These are phyloP conservation scores for Aleurites moluccanus DNA, from an alignment of 441 rosid genomes.

Conservation along the genomic window DNA sequence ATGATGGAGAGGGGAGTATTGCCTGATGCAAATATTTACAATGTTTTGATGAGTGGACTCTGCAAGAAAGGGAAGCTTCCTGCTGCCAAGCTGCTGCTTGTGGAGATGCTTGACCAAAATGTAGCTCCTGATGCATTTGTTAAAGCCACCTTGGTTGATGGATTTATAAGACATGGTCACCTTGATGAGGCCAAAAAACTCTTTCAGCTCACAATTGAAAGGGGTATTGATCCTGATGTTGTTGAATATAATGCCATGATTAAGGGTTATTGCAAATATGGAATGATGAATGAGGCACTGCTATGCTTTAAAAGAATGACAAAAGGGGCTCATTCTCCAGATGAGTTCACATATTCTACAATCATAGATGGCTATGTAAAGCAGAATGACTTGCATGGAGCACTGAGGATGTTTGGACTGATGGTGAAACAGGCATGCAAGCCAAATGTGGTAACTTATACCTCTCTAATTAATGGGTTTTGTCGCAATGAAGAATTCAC, in stretches of 20 bases:
- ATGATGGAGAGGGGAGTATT: conserved; percentile 62
- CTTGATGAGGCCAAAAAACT: conserved; percentile 61
- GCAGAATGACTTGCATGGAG: conserved; percentile 66
- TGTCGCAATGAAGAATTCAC: conserved; percentile 52
- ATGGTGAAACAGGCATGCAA: conserved; percentile 63
- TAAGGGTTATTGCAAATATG: conserved; percentile 80
- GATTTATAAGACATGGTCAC: conserved; percentile 56
- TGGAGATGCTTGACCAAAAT: conserved; percentile 73
- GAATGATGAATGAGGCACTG: conserved; percentile 68
- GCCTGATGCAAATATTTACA: conserved; percentile 79
- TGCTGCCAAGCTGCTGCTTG: conserved; percentile 59
- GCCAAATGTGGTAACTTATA: conserved; percentile 75
- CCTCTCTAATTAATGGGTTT: conserved; percentile 71
- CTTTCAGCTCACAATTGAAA: conserved; percentile 48
- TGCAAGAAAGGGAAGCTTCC: conserved; percentile 69
- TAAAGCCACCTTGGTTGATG: conserved; percentile 76
- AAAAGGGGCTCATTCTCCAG: conserved; percentile 48
- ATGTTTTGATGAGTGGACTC: conserved; percentile 79
- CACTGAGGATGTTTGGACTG: conserved; percentile 52
- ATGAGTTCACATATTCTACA: conserved; percentile 79
- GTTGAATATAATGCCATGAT: conserved; percentile 81
- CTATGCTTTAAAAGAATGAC: conserved; percentile 51
- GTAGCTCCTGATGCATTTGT: conserved; percentile 63
- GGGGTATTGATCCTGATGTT: conserved; percentile 56
- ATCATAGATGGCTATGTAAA: conserved; percentile 76